phyloP scores from a whole-genome alignment of 768 basidiomycete genomes.

The Boletales sp. region DNA sequence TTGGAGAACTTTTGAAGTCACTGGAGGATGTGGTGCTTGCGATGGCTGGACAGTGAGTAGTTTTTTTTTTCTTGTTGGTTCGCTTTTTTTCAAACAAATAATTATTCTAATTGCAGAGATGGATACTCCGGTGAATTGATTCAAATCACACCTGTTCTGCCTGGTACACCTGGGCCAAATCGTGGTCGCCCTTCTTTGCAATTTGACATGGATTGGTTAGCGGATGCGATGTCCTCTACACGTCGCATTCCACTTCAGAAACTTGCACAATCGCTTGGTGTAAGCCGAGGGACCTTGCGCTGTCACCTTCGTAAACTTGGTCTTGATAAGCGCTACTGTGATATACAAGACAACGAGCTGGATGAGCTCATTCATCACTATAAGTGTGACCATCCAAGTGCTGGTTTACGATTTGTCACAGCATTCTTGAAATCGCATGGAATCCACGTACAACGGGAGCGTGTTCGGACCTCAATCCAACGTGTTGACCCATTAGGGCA shows the following conservation, averaged over 20 bases:
- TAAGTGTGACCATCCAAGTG: background rate
- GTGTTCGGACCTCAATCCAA: too few relatives aligned
- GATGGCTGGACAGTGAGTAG: too few relatives aligned
- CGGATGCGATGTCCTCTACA: background rate
- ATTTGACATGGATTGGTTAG: conserved; percentile 1
- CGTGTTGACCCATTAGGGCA: too few relatives aligned
- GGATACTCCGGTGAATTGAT: background rate
- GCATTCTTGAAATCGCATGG: too few relatives aligned
- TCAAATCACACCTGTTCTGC: background rate
- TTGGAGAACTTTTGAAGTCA: too few relatives aligned
- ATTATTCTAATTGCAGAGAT: background rate
- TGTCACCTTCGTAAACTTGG: conserved; percentile 7
- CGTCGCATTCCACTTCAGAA: conserved; percentile 1
- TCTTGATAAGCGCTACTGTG: conserved; percentile 7
- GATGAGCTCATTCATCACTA: conserved; percentile 10
- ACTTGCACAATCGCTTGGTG: conserved; percentile 4
- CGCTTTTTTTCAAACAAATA: too few relatives aligned
- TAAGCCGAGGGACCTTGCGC: conserved; percentile 14
- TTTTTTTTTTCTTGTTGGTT: too few relatives aligned
- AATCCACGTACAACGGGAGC: too few relatives aligned
- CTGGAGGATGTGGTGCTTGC: too few relatives aligned
- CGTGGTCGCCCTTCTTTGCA: background rate
- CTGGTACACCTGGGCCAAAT: background rate
- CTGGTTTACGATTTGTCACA: conserved; percentile 13
- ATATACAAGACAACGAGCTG: conserved; percentile 16